Base-by-base conservation (phyloP, 768 basidiomycete species). In the Tulasnella sp. region DNA sequence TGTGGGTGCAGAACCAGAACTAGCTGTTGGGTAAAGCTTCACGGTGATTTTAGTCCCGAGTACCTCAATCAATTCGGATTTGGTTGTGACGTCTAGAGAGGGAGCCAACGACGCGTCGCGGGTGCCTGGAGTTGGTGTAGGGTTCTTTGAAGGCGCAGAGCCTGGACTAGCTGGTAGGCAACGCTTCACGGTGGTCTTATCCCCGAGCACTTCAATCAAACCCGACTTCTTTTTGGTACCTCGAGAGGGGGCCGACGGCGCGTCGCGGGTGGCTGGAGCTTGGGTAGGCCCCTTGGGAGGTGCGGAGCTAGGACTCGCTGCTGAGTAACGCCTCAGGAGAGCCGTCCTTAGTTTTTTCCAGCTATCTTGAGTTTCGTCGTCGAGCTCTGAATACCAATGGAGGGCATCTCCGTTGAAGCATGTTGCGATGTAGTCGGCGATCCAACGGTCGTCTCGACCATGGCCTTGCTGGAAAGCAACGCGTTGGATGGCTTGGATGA, bases 381-480 rank as follows among this genome's bases (percentile, higher is more conserved):
- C 70, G 32, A 71, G 70, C 23, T 35, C 29, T 9, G 35, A 71
- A 6, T 37, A 37, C 70, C 70, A 71, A 5, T 37, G 32, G 32
- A 71, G 70, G 20, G 70, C 70, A 20, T 71, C 23, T 16, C 40
- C 70, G 32, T 20, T 71, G 70, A 71, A 42, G 40, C 70, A 71
- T 11, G 35, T 42, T 9, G 40, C 10, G 70, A 32, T 42, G 40
- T 71, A 71, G 16, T 71, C 70, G 70, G 70, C 70, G 32, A 71
- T 71, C 70, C 40, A 37, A 20, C 32, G n/a, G 40, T 71, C 70
- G 15, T 71, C 40, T 20, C 40, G 20, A 20, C 7, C 0, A 9
- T 32, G 40, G 10, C 70, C 40, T n/a, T 37, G 70, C 20, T 42
- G 35, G 32, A 71, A 71, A 32, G 70, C 40, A 29, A 57, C 70